Conservation (phyloP, 1,284 basidiomycete species). For the Apiotrichum montevideense region DNA sequence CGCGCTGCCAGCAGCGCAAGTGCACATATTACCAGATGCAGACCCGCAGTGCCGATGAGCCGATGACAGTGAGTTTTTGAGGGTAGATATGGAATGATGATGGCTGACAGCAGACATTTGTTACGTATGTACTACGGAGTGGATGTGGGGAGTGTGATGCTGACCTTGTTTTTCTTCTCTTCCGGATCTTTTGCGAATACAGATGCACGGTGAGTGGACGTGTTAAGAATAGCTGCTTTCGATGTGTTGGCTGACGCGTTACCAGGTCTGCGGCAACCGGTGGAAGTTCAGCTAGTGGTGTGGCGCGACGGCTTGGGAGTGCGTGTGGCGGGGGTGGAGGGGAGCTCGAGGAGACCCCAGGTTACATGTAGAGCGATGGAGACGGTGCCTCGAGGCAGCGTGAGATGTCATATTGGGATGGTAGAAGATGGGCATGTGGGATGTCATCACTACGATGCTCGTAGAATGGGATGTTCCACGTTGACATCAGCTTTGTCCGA, state of each 20-base stretch:
- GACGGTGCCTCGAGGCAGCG: too few species aligned
- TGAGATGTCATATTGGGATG: too few species aligned
- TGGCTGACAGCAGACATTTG: constrained; percentile 52
- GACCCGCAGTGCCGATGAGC: constrained; percentile 89
- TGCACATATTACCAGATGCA: constrained; percentile 91
- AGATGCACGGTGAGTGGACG: constrained; percentile 33
- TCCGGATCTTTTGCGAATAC: background rate
- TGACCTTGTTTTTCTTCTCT: constrained; percentile 11
- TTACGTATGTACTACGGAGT: constrained; percentile 51
- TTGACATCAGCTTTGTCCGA: too few species aligned
- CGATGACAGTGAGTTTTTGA: constrained; percentile 75
- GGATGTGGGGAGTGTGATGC: background rate
- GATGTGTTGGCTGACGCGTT: too few species aligned
- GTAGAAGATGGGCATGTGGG: too few species aligned
- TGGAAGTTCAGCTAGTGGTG: constrained; percentile 45
- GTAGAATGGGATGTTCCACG: too few species aligned
- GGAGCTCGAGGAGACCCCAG: too few species aligned
- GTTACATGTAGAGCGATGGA: too few species aligned
- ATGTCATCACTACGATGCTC: too few species aligned
- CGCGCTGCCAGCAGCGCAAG: constrained; percentile 84
- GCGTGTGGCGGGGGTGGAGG: too few species aligned
- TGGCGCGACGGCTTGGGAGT: background rate
- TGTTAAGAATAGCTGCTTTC: background rate
- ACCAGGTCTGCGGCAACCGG: constrained; percentile 38
- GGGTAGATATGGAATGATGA: constrained; percentile 21